phyloP scores from a whole-genome alignment of 495 filamentous ascomycete species.

The Saxophila tyrrhenica region DNA sequence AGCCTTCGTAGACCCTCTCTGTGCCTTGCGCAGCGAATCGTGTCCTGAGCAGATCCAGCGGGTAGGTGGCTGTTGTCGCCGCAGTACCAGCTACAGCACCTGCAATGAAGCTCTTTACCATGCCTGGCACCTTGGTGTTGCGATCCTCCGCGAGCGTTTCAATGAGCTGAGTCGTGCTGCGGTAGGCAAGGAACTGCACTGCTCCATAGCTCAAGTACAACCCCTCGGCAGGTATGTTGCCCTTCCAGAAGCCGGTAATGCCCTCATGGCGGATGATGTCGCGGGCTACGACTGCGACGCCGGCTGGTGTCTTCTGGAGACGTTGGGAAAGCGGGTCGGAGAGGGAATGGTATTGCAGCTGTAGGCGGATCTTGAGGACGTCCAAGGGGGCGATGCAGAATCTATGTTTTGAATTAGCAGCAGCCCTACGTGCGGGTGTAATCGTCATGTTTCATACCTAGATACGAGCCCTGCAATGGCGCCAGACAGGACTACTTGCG shows the following conservation, averaged over 20 bases:
- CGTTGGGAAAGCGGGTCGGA: conserved; percentile 43
- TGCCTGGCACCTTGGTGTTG: conserved; percentile 39
- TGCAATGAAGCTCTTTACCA: conserved; percentile 59
- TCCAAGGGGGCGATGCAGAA: conserved; percentile 90
- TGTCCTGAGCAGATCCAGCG: conserved; percentile 84
- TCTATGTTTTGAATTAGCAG: too few species aligned
- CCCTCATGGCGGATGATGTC: conserved; percentile 51
- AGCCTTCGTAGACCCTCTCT: conserved; percentile 64
- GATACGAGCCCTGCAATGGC: conserved; percentile 82
- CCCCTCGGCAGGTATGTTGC: conserved; percentile 88
- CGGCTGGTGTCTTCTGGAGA: conserved; percentile 21
- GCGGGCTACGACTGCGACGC: conserved; percentile 64
- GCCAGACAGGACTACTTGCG: conserved; percentile 74
- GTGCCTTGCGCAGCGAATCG: conserved; percentile 89
- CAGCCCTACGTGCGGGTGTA: too few species aligned
- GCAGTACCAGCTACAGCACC: conserved; percentile 69
- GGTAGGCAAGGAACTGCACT: conserved; percentile 85
- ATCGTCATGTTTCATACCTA: too few species aligned
- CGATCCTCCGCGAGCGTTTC: conserved; percentile 41
- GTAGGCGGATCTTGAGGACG: conserved; percentile 93
- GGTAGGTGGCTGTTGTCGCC: conserved; percentile 80
- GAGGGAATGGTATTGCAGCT: conserved; percentile 74
- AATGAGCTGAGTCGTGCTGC: conserved; percentile 43
- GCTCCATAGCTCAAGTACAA: conserved; percentile 85
- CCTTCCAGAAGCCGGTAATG: conserved; percentile 73